Base-by-base conservation (phyloP, 2,329 filamentous ascomycete species). In the Bipolaris victoriae region DNA sequence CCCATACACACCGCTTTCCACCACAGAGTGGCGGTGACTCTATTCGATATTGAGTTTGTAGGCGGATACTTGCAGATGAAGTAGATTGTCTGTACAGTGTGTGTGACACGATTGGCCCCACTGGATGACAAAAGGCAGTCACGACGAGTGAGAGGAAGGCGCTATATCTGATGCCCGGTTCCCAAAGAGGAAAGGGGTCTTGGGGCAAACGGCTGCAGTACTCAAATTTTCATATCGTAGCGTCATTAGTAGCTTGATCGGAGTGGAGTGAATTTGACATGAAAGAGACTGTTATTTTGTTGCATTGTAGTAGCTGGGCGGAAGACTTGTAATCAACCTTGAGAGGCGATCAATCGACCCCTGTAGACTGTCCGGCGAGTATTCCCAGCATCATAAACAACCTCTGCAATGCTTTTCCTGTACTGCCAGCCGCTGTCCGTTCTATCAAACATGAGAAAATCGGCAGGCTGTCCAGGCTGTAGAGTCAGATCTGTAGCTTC, bases 301-400 rank as follows among this genome's bases (percentile, higher is more conserved):
- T 35, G 7, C 16, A 7, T 3, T 22, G 22, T 36, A 31, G 6
- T 3, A 9, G 29, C 10, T 20, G 15, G n/a, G 18, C 18, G 11
- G 22, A 36, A 7, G 16, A 20, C 11, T 20, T 9, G n/a, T n/a
- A 15, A 16, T 31, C 24, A 26, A 1, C 45, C 35, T 35, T 49
- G 43, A 33, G 45, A 40, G 7, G 63, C 53, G 4, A 61, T 68
- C 47, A 72, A 35, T 22, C 57, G 65, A 5, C 75, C 74, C 13
- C 51, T 55, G 26, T 66, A 65, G 7, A 76, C 63, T 3, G 74
- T 76, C 61, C 70, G 67, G 52, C 74, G 63, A 35, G 44, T 57
- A 22, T 65, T 35, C n/a, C 74, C 69, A 33, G 76, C 71, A 61
- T 82, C 79, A 53, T 81, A 82, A 6, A 82, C 76, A n/a, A 76